phyloP scores from a whole-genome alignment of 2,329 filamentous ascomycete genomes.

The Xylariaceae sp. region DNA sequence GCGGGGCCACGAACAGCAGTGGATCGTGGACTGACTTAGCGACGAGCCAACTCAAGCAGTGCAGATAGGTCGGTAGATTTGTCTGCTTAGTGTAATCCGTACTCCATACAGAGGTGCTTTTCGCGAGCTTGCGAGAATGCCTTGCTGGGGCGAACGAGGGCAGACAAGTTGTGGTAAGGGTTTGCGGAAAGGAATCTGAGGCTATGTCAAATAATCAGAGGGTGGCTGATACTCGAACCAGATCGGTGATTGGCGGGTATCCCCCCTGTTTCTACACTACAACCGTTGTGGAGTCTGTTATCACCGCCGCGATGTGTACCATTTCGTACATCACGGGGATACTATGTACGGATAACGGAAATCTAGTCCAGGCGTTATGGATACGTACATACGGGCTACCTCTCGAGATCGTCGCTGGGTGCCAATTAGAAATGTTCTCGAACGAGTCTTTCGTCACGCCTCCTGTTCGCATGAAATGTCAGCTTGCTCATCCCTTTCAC shows the following conservation, averaged over 20 bases:
- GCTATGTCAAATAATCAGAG: not conserved
- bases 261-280: not conserved
- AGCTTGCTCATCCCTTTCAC: too few species aligned
- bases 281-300: not conserved
- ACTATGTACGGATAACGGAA: not conserved
- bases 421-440: not conserved
- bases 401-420: not conserved
- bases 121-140: not conserved
- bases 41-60: not conserved
- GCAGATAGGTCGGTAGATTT: not conserved
- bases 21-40: not conserved
- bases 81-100: not conserved
- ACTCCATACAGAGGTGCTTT: not conserved
- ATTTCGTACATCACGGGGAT: not conserved
- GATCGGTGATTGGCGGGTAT: not conserved
- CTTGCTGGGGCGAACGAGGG: not conserved
- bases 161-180: not conserved
- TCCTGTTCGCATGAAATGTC: too few species aligned
- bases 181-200: not conserved
- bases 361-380: not conserved
- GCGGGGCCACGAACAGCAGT: not conserved
- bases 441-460: not conserved
- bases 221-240: not conserved
- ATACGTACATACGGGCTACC: not conserved
- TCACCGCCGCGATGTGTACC: not conserved